phyloP scores from a whole-genome alignment of 176 grass and related monocot genomes.

The Chloris gayana region DNA sequence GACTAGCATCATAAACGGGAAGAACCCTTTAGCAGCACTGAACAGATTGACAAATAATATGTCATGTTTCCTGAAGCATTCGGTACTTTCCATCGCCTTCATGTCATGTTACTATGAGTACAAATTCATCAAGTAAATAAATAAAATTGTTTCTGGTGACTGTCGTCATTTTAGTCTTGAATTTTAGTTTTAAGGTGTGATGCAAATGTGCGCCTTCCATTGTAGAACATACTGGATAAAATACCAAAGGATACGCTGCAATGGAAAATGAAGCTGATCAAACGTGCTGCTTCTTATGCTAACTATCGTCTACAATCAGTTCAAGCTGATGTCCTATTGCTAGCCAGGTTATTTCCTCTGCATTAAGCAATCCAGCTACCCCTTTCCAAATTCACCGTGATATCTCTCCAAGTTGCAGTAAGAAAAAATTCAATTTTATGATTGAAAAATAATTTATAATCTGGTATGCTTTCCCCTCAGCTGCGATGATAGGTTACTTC shows the following conservation, averaged over 20 bases:
- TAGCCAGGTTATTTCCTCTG: slow-evolving; percentile 42
- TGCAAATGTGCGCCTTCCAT: slow-evolving; percentile 11
- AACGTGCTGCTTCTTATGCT: slow-evolving; percentile 48
- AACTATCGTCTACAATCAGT: slow-evolving; percentile 57
- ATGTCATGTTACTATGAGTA: not conserved
- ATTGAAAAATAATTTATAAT: not conserved
- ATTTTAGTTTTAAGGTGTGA: not conserved
- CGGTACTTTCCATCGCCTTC: slow-evolving; percentile 6
- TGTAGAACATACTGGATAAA: slow-evolving; percentile 62
- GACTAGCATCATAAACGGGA: slow-evolving; percentile 46
- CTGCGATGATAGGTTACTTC: slow-evolving; percentile 63
- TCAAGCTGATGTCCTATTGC: slow-evolving; percentile 57
- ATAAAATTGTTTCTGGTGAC: not conserved
- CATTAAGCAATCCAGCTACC: not conserved
- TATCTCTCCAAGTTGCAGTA: not conserved
- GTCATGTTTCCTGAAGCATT: slow-evolving; percentile 46
- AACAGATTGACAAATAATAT: slow-evolving; percentile 48
- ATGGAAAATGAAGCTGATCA: slow-evolving; percentile 63
- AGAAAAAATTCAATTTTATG: not conserved
- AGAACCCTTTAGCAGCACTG: slow-evolving; percentile 54
- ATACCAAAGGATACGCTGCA: slow-evolving; percentile 59
- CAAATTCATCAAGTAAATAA: not conserved
- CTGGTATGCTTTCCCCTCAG: slow-evolving; percentile 42
- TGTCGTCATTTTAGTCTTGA: not conserved
- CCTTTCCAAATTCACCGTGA: not conserved